These are phyloP conservation scores for Myriosclerotinia scirpicola DNA, from an alignment of 2,329 filamentous ascomycete species.

Conservation along the genomic window DNA sequence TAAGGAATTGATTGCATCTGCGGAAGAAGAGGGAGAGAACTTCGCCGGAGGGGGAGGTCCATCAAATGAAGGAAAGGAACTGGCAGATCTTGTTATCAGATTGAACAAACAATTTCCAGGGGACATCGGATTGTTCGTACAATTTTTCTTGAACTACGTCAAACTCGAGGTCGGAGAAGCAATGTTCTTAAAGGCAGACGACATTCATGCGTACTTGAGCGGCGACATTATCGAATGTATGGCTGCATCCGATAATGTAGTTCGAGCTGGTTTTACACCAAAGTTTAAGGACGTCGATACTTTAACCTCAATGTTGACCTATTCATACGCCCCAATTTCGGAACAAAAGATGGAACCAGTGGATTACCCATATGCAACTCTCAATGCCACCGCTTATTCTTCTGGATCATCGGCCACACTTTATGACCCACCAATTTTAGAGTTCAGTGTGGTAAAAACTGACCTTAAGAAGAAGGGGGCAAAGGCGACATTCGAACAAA, in stretches of 20 bases:
- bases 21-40: slow-evolving; percentile 63
- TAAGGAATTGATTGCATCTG: slow-evolving; percentile 68
- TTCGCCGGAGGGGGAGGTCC: slow-evolving; percentile 73
- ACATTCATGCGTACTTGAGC: slow-evolving; percentile 93
- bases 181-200: slow-evolving; percentile 93
- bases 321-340: slow-evolving; percentile 89
- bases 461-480: slow-evolving; percentile 68
- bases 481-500: slow-evolving; percentile 83
- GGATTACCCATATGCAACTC: slow-evolving; percentile 80
- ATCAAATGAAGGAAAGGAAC: slow-evolving; percentile 65
- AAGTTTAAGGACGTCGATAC: slow-evolving; percentile 97
- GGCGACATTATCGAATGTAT: slow-evolving; percentile 99
- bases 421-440: slow-evolving; percentile 95
- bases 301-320: slow-evolving; percentile 87
- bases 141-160: slow-evolving; percentile 97
- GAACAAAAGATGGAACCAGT: slow-evolving; percentile 89
- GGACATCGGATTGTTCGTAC: slow-evolving; percentile 90
- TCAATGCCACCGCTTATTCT: slow-evolving; percentile 80
- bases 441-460: slow-evolving; percentile 87
- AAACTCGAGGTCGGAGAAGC: slow-evolving; percentile 85
- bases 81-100: slow-evolving; percentile 74
- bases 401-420: slow-evolving; percentile 70
- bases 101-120: slow-evolving; percentile 81
- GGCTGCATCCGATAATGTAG: slow-evolving; percentile 98
- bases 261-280: slow-evolving; percentile 93